Evolutionary conservation across 2,329 filamentous ascomycete genomes (phyloP), one percentile per base, ranked within the genome.

Genomic region (Epichloe amarillans): DNA sequence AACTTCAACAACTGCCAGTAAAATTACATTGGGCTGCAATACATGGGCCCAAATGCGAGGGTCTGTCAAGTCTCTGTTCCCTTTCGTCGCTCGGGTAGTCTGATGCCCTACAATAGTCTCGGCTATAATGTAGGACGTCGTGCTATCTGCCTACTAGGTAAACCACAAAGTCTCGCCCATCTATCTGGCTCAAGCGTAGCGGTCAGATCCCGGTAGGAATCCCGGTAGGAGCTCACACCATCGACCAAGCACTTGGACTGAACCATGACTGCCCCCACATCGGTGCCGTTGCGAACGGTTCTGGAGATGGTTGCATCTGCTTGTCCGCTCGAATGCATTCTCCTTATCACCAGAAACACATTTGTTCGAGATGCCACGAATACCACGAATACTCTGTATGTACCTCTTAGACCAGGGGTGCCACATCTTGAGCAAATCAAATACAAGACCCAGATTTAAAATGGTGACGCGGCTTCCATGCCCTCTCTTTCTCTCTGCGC

Each of bases 11-110:
- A 38, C 21, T 17, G 11, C 42, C 48, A 39, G 11, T 40, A 21
- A 39, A 12, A 35, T 14, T 4, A 50, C 23, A 12, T 46, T 46
- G 48, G 48, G 48, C 48, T 50, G 48, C 42, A 35, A 50, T 26
- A 37, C 17, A 33, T 17, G 41, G 19, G 40, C 42, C 42, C 19
- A 41, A 50, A 36, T 26, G 36, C 48, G 35, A 42, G 48, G 36
- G 30, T 46, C 46, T 37, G 2, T 39, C 21, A 39, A 37, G 10
- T 30, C 36, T 23, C 36, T 19, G 15, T 11, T 33, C 15, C 42
- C 2, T 23, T 14, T 15, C 38, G n/a, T 12, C 12, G 21, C 33
- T 46, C 33, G 19, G 35, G 21, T 11, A 11, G 5, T 46, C 12
- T 2, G 30, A 46, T 30, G 46, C 21, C 46, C 23, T 36, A 6